These are phyloP conservation scores for Dendrocalamus sinicus DNA, from an alignment of 176 grass and related monocot species.

Conservation along the genomic window DNA sequence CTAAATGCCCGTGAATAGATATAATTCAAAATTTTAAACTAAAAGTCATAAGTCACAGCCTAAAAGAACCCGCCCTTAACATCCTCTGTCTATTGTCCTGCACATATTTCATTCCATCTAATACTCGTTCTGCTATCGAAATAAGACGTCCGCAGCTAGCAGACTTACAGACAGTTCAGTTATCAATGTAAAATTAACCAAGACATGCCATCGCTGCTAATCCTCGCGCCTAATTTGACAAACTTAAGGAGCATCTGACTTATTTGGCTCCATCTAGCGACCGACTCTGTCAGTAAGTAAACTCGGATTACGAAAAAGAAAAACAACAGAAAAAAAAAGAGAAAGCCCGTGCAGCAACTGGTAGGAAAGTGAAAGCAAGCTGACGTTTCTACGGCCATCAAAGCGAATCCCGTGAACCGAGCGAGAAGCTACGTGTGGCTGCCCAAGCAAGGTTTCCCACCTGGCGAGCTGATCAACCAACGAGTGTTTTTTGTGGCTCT, in stretches of 20 bases:
- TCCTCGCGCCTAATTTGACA: neutral
- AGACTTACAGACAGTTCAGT: neutral
- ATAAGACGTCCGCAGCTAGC: neutral
- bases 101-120: neutral
- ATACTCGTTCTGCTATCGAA: neutral
- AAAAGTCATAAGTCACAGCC: too few relatives aligned
- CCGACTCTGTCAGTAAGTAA: neutral
- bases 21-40: too few relatives aligned
- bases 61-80: too few relatives aligned
- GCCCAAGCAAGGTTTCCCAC: neutral
- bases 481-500: neutral
- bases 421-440: conserved; percentile 2
- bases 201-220: neutral
- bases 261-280: neutral
- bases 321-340: neutral
- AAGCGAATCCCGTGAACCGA: conserved; percentile 38
- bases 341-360: neutral
- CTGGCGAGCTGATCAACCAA: conserved; percentile 35
- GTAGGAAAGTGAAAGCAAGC: neutral
- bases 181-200: neutral
- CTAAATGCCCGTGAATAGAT: too few relatives aligned
- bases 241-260: neutral
- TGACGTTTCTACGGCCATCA: neutral
- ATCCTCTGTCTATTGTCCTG: too few relatives aligned
- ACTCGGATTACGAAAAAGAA: neutral